Evolutionary conservation across 2,329 filamentous ascomycete genomes (phyloP).

Genomic region (Scytalidium lignicola): DNA sequence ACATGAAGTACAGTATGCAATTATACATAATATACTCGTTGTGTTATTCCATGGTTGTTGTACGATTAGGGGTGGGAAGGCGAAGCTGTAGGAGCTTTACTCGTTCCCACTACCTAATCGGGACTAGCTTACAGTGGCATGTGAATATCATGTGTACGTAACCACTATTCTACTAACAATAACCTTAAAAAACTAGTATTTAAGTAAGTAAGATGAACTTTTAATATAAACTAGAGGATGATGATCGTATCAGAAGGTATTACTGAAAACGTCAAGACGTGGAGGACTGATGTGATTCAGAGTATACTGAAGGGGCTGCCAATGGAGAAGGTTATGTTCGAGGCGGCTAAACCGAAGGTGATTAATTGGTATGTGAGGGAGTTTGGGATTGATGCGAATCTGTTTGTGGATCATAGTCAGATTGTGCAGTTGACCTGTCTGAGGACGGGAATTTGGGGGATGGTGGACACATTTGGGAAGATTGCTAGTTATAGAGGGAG

Average conservation of each 20-base stretch:
- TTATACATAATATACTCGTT: too few relatives aligned
- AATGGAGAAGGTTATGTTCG: slow-evolving; percentile 50
- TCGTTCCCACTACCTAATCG: too few relatives aligned
- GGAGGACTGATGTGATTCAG: slow-evolving; percentile 52
- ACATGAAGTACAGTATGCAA: too few relatives aligned
- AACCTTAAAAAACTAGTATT: too few relatives aligned
- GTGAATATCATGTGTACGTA: too few relatives aligned
- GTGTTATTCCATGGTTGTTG: too few relatives aligned
- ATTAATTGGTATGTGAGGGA: slow-evolving; percentile 53
- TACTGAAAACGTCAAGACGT: slow-evolving; percentile 48
- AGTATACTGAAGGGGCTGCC: slow-evolving; percentile 46
- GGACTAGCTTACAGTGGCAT: too few relatives aligned
- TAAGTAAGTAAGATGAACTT: too few relatives aligned
- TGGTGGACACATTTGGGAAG: slow-evolving; percentile 51
- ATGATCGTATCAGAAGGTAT: slow-evolving; percentile 58
- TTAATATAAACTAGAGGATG: too few relatives aligned
- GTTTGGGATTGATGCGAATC: slow-evolving; percentile 51
- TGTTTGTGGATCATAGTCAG: slow-evolving; percentile 54
- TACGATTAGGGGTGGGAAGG: too few relatives aligned
- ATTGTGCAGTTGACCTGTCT: slow-evolving; percentile 50
- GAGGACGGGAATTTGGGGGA: slow-evolving; percentile 49
- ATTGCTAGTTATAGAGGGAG: slow-evolving; percentile 31
- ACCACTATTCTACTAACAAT: too few relatives aligned
- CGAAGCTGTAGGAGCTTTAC: too few relatives aligned
- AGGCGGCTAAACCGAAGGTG: slow-evolving; percentile 49